Conservation (phyloP, 1,139 yeast genomes). For the Debaryomyces fabryi region DNA sequence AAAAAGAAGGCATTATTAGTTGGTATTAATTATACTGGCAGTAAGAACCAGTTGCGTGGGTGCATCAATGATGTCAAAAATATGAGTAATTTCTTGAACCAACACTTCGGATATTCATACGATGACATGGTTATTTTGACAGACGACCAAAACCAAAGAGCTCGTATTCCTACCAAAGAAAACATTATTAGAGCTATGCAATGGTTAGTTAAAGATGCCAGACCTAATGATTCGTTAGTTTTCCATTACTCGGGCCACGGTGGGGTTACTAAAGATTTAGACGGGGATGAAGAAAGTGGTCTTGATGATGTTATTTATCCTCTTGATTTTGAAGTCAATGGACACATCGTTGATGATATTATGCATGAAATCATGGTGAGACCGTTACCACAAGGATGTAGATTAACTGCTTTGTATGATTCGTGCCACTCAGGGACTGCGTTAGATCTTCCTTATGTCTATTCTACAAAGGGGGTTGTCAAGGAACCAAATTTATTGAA, state of each 20-base stretch:
- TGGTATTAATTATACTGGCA: slow-evolving; percentile 86
- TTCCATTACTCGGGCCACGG: slow-evolving; percentile 97
- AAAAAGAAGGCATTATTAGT: slow-evolving; percentile 77
- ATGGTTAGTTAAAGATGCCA: slow-evolving; percentile 84
- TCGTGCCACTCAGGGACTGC: slow-evolving; percentile 95
- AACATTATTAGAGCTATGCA: slow-evolving; percentile 87
- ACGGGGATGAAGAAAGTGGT: slow-evolving; percentile 93
- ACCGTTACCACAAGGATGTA: slow-evolving; percentile 78
- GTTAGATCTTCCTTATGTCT: slow-evolving; percentile 83
- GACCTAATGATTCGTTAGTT: slow-evolving; percentile 81
- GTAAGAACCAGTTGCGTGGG: slow-evolving; percentile 72
- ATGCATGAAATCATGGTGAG: slow-evolving; percentile 83
- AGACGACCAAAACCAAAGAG: slow-evolving; percentile 67
- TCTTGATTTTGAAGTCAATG: slow-evolving; percentile 74
- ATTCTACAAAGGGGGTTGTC: slow-evolving; percentile 87
- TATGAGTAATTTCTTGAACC: slow-evolving; percentile 58
- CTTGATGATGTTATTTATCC: slow-evolving; percentile 91
- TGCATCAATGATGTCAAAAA: slow-evolving; percentile 83
- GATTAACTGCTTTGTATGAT: slow-evolving; percentile 87
- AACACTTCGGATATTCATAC: slow-evolving; percentile 63
- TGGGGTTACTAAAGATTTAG: slow-evolving; percentile 74
- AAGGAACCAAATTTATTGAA: slow-evolving; percentile 88
- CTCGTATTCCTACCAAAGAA: slow-evolving; percentile 71
- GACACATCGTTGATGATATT: slow-evolving; percentile 80
- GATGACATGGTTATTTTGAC: slow-evolving; percentile 87